Evolutionary conservation across 805 yeast genomes (phyloP).

Genomic region (Dipodascus albidus): DNA sequence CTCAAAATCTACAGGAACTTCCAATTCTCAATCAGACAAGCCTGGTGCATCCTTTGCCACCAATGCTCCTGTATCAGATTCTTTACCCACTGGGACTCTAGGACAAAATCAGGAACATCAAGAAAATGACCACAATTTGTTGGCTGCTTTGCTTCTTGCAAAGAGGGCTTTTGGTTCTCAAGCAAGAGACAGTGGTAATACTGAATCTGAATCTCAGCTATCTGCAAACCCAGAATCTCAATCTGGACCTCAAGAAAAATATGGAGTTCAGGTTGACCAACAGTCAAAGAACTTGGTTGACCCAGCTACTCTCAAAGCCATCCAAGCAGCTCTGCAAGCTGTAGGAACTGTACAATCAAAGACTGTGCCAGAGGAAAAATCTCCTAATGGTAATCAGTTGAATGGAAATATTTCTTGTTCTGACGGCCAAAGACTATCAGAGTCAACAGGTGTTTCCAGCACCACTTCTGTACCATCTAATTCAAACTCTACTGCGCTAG

Average conservation of each 20-base stretch:
- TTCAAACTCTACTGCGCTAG: background rate
- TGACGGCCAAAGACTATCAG: conserved; percentile 7
- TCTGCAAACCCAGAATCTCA: too few relatives aligned
- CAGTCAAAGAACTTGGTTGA: background rate
- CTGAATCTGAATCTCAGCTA: too few relatives aligned
- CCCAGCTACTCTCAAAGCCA: conserved; percentile 17
- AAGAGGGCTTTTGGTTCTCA: conserved; percentile 22
- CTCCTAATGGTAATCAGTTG: background rate
- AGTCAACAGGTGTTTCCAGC: conserved; percentile 2
- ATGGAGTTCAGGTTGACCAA: background rate
- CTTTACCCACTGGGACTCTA: background rate
- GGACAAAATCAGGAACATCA: background rate
- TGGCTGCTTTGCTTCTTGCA: conserved; percentile 26
- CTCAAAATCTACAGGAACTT: background rate
- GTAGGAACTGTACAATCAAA: conserved; percentile 2
- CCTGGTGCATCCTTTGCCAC: conserved; percentile 4
- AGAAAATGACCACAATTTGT: conserved; percentile 15
- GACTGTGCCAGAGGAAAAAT: background rate
- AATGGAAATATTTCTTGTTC: conserved; percentile 5
- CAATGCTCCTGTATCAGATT: background rate
- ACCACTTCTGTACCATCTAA: background rate
- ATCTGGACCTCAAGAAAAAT: background rate
- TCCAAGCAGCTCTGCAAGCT: conserved; percentile 18
- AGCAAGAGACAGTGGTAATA: background rate
- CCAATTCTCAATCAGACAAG: conserved; percentile 4